These are phyloP conservation scores for Amauroascus niger DNA, from an alignment of 2,329 filamentous ascomycete genomes.

Conservation along the genomic window DNA sequence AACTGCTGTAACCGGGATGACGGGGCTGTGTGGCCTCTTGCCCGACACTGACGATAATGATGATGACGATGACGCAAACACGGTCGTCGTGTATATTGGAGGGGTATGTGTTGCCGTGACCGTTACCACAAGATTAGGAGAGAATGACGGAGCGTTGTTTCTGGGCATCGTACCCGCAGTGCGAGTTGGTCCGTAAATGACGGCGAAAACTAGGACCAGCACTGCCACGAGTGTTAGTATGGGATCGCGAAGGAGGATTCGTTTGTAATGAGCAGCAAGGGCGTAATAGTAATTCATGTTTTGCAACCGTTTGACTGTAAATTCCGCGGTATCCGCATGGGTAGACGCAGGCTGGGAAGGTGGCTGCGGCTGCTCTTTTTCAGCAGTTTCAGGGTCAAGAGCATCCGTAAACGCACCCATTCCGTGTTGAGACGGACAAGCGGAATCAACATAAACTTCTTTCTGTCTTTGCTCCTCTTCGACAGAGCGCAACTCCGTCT, in stretches of 20 bases:
- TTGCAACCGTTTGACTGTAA: background rate
- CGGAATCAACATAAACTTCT: constrained; percentile 18
- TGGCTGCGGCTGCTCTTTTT: background rate
- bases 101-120: constrained; percentile 3
- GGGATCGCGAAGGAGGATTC: background rate
- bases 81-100: background rate
- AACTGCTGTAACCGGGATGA: background rate
- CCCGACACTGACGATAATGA: background rate
- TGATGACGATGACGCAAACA: constrained; percentile 2
- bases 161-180: background rate
- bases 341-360: background rate
- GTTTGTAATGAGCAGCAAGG: background rate
- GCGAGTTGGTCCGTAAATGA: background rate
- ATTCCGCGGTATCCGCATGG: background rate
- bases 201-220: background rate
- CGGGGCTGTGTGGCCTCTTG: background rate
- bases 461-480: constrained; percentile 16
- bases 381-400: background rate
- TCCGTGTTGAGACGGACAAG: constrained; percentile 15
- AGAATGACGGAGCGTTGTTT: background rate
- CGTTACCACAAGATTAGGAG: constrained; percentile 1
- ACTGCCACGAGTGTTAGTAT: background rate
- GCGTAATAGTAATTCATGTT: background rate
- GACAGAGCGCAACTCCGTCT: constrained; percentile 18
- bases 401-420: constrained; percentile 11